Conservation (phyloP, 441 rosid genomes). For the Populus trichocarpa region DNA sequence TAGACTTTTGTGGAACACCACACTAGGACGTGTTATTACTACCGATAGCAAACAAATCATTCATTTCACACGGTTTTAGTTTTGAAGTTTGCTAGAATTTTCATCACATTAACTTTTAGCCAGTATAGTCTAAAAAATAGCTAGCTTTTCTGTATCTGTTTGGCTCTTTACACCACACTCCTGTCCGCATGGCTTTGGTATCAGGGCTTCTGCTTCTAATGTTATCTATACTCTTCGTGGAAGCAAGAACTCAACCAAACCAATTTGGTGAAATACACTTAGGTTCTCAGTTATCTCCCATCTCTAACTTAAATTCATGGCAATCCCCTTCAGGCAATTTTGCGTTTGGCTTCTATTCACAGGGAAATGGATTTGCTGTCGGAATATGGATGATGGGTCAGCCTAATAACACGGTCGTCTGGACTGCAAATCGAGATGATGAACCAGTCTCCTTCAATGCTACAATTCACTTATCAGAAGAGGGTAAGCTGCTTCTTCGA, state of each 20-base stretch:
- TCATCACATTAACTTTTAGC: not conserved
- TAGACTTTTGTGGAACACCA: no score
- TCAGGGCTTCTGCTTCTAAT: not conserved
- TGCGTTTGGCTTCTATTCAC: constrained; percentile 28
- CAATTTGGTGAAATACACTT: not conserved
- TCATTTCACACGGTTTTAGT: not conserved
- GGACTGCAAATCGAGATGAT: constrained; percentile 26
- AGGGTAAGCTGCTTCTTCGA: constrained; percentile 14
- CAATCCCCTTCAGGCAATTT: constrained; percentile 29
- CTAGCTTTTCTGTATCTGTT: not conserved
- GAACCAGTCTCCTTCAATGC: constrained; percentile 20
- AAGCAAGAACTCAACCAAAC: not conserved
- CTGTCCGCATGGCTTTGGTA: not conserved
- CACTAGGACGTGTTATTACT: no score
- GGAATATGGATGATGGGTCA: constrained; percentile 25
- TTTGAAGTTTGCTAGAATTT: not conserved
- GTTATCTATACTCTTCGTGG: not conserved
- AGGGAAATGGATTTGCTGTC: constrained; percentile 18
- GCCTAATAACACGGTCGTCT: constrained; percentile 14
- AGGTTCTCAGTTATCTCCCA: not conserved
- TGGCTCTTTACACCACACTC: not conserved
- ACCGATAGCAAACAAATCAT: not conserved
- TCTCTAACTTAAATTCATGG: constrained; percentile 15
- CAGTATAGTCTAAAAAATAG: not conserved
- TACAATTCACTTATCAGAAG: constrained; percentile 8